Percentiles rank a stretch among this genome's conserved stretches.
Conservation (phyloP, 2,329 filamentous ascomycete species). For the Pseudocercospora crystallina region DNA sequence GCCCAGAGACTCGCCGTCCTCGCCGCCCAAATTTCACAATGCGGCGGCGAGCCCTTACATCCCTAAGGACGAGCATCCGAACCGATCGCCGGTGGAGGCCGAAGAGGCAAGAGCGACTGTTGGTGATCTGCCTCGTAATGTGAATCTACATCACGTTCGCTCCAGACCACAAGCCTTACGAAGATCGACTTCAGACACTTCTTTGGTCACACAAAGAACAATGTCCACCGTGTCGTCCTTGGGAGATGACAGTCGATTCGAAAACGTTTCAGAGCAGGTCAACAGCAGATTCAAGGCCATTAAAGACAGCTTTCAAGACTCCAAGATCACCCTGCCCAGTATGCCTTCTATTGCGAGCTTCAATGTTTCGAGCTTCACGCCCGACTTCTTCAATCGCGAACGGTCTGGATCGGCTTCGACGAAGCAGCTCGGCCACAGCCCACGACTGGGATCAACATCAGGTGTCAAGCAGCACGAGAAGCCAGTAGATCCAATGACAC, state of each 20-base stretch:
- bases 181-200: conserved; percentile 73
- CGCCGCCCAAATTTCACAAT: too few relatives aligned
- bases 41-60: too few relatives aligned
- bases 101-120: conserved; percentile 24
- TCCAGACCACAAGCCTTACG: conserved; percentile 44
- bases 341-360: conserved; percentile 53
- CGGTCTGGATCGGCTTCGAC: conserved; percentile 22
- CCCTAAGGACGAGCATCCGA: too few relatives aligned
- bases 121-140: conserved; percentile 22
- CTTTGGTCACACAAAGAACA: conserved; percentile 68
- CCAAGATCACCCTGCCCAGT: conserved; percentile 64
- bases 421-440: conserved; percentile 9
- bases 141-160: conserved; percentile 19
- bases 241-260: conserved; percentile 79
- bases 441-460: not conserved
- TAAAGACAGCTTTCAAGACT: conserved; percentile 81
- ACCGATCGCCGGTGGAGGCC: conserved; percentile 9
- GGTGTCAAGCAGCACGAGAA: conserved; percentile 10
- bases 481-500: conserved; percentile 28
- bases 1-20: too few relatives aligned
- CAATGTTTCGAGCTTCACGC: conserved; percentile 26
- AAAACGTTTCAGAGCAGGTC: conserved; percentile 77
- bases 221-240: conserved; percentile 78
- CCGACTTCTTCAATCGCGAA: conserved; percentile 33
- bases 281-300: conserved; percentile 90